Percentiles rank a stretch among this genome's conserved stretches.
Conservation (phyloP, 441 rosid genomes). For the Capsella rubella region DNA sequence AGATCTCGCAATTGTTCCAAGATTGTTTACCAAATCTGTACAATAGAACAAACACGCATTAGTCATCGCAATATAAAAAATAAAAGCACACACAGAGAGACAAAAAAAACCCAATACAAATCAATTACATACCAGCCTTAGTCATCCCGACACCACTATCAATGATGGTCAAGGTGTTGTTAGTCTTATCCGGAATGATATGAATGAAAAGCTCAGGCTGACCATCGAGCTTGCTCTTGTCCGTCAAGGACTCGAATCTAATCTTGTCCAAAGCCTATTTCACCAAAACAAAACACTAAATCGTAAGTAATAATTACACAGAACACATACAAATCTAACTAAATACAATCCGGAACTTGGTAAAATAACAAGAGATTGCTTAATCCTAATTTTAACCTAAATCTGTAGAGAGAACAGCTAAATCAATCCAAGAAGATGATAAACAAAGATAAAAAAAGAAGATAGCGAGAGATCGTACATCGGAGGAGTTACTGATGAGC, state of each 20-base stretch:
- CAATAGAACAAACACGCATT: background rate
- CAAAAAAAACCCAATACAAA: background rate
- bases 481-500: slow-evolving; percentile 69
- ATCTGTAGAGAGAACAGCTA: background rate
- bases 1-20: slow-evolving; percentile 72
- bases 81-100: background rate
- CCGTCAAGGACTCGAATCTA: slow-evolving; percentile 70
- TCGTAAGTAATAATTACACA: slow-evolving; percentile 10
- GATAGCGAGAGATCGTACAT: slow-evolving; percentile 46
- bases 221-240: slow-evolving; percentile 69
- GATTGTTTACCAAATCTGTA: slow-evolving; percentile 72
- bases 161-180: slow-evolving; percentile 58
- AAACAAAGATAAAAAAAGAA: background rate
- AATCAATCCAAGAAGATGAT: background rate
- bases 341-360: no score
- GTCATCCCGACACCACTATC: slow-evolving; percentile 82
- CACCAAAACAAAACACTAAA: background rate
- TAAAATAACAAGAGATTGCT: no score
- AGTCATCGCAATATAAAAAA: no score
- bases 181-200: slow-evolving; percentile 65
- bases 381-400: background rate
- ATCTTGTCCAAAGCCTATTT: slow-evolving; percentile 73
- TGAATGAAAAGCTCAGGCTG: slow-evolving; percentile 77
- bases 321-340: no score
- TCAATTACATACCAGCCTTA: slow-evolving; percentile 61